Evolutionary conservation across 139 green algal species (phyloP).

Genomic region (Chlamydomonas sp.): DNA sequence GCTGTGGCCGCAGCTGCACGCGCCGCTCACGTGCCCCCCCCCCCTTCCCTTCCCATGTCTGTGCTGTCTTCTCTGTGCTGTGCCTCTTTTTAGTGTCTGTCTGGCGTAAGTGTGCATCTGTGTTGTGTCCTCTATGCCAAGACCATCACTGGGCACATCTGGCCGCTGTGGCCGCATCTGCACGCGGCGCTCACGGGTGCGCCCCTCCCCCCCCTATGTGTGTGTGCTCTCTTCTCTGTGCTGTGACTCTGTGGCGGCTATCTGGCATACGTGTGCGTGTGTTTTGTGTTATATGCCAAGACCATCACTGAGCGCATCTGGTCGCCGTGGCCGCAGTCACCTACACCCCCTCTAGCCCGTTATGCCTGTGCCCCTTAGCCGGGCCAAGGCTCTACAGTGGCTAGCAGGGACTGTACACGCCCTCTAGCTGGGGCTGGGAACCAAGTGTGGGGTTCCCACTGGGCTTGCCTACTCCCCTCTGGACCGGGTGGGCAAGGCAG

Average conservation of each 20-base stretch:
- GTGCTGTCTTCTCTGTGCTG: not conserved
- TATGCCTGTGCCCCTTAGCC: no score
- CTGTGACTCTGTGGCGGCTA: not conserved
- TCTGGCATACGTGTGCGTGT: not conserved
- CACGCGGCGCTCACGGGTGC: no score
- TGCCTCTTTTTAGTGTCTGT: not conserved
- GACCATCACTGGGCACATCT: slow-evolving; percentile 69
- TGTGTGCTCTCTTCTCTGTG: not conserved
- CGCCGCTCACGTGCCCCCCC: no score
- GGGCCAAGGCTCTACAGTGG: not conserved
- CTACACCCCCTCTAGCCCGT: no score
- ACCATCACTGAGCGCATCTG: slow-evolving; percentile 74
- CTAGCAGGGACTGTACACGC: not conserved
- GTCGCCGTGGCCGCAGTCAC: slow-evolving; percentile 79
- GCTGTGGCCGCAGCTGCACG: slow-evolving; percentile 78
- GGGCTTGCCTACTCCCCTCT: slow-evolving; percentile 73
- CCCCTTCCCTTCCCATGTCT: not conserved
- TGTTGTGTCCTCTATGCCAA: not conserved
- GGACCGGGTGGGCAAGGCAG: slow-evolving; percentile 86
- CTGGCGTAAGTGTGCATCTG: not conserved
- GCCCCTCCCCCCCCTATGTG: no score
- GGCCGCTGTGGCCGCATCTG: slow-evolving; percentile 83
- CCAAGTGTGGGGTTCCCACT: not conserved
- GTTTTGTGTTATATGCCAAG: not conserved
- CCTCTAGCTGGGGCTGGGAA: not conserved